These are phyloP conservation scores for Candida neerlandica DNA, from an alignment of 1,139 yeast genomes.

Conservation along the genomic window DNA sequence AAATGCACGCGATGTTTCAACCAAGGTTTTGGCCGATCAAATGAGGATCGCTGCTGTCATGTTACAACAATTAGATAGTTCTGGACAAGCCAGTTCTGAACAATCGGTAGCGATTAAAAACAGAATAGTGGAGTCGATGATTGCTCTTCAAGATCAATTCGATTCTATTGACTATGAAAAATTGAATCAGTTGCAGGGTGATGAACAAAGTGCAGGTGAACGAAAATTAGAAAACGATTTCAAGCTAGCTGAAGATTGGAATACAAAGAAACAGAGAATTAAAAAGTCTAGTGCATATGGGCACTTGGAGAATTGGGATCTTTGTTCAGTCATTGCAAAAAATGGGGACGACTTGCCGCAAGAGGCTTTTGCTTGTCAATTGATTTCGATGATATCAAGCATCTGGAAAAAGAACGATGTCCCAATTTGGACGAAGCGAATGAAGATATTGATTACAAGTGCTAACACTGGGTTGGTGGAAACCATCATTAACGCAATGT, in stretches of 20 bases:
- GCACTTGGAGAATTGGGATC: slow-evolving; percentile 87
- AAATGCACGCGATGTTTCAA: slow-evolving; percentile 10
- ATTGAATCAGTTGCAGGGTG: slow-evolving; percentile 48
- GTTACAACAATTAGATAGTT: slow-evolving; percentile 83
- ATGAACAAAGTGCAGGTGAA: slow-evolving; percentile 71
- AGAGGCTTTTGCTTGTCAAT: slow-evolving; percentile 96
- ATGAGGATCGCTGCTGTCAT: slow-evolving; percentile 96
- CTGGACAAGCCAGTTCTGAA: slow-evolving; percentile 66
- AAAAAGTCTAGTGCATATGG: slow-evolving; percentile 79
- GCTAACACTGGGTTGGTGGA: slow-evolving; percentile 91
- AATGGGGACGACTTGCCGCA: slow-evolving; percentile 95
- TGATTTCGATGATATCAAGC: slow-evolving; percentile 80
- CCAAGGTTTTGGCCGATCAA: slow-evolving; percentile 74
- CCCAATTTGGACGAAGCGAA: slow-evolving; percentile 86
- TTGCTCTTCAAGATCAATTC: slow-evolving; percentile 70
- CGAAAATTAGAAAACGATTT: slow-evolving; percentile 89
- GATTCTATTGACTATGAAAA: slow-evolving; percentile 53
- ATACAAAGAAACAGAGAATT: slow-evolving; percentile 74
- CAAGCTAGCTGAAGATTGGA: slow-evolving; percentile 94
- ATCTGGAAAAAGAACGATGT: slow-evolving; percentile 74
- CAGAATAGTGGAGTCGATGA: slow-evolving; percentile 87
- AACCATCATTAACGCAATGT: slow-evolving; percentile 90
- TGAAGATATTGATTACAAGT: slow-evolving; percentile 90
- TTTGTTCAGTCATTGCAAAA: slow-evolving; percentile 92
- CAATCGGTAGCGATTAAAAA: slow-evolving; percentile 75